These are phyloP conservation scores for Syzygium grande DNA, from an alignment of 345 rosid species.

Conservation along the genomic window DNA sequence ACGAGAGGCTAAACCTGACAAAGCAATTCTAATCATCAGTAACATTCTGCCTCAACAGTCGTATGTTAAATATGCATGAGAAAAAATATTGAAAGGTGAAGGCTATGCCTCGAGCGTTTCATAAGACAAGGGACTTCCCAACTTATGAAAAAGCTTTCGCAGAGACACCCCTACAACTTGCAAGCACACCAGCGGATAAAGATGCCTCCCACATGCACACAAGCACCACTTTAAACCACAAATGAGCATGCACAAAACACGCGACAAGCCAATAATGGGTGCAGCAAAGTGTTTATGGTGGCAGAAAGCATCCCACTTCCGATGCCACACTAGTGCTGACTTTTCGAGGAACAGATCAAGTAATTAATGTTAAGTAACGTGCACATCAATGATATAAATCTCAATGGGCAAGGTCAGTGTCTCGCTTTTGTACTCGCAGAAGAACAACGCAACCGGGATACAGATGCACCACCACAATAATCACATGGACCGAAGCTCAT, in stretches of 20 bases:
- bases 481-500: neutral
- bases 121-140: neutral
- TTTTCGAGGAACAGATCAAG: neutral
- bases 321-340: neutral
- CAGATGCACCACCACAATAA: neutral
- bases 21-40: neutral
- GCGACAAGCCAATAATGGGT: neutral
- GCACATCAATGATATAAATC: neutral
- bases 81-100: rapidly evolving
- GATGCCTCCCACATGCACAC: neutral
- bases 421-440: neutral
- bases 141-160: neutral
- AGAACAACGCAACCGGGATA: neutral
- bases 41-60: neutral
- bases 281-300: neutral
- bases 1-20: neutral
- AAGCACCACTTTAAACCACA: neutral
- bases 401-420: neutral
- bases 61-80: neutral
- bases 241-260: neutral
- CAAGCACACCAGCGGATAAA: neutral
- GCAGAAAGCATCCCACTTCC: neutral
- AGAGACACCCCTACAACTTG: neutral
- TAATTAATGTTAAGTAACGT: neutral
- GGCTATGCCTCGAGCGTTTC: neutral